Evolutionary conservation across 2,329 filamentous ascomycete species (phyloP), one percentile per base, ranked within the genome.

Genomic region (Colletotrichum orchidophilum): DNA sequence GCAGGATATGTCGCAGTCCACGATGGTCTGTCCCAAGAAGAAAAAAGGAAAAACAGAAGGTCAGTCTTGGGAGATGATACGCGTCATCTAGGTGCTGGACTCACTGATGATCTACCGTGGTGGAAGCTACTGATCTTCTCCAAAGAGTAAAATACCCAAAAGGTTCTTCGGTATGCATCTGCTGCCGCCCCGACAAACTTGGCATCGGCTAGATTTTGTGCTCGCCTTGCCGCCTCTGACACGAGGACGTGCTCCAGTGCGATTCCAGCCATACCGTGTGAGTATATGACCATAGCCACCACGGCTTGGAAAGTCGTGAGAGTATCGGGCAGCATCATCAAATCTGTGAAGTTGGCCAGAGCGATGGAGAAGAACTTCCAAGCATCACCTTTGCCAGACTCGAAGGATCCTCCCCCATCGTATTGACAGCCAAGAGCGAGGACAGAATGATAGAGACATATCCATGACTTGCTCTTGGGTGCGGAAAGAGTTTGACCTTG

Each of bases 91-190:
- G 21, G 21, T 8, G 21, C 9, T 24, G 3, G 26, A 75, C 78
- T 72, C 59, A 82, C 79, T 13, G 82, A 83, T 58, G 73, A 76
- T 26, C 73, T 76, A 5, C 78, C 75, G 7, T 72, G 73, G 35
- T 77, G 75, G 60, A 83, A 82, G 33, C 74, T 78, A 0, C 72
- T 70, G 8, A 76, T 75, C 59, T 84, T 83, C 57, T 84, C 83
- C 21, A 84, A 50, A 11, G 75, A 74, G 62, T 83, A 84, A 18
- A 83, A 75, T 0, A 81, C 79, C 82, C 82, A 84, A 62, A 84
- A 84, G 0, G 78, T 78, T 50, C 76, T 76, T 31, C 77, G 75
- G n/a, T 77, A 80, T 1, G 71, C 63, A 7, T 69, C n/a, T 8
- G 63, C 65, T 1, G 71, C 64, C 4, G 59, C 57, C 9, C 70